Evolutionary conservation across 257 asterid genomes (phyloP).

Genomic region (Plantago elongata): DNA sequence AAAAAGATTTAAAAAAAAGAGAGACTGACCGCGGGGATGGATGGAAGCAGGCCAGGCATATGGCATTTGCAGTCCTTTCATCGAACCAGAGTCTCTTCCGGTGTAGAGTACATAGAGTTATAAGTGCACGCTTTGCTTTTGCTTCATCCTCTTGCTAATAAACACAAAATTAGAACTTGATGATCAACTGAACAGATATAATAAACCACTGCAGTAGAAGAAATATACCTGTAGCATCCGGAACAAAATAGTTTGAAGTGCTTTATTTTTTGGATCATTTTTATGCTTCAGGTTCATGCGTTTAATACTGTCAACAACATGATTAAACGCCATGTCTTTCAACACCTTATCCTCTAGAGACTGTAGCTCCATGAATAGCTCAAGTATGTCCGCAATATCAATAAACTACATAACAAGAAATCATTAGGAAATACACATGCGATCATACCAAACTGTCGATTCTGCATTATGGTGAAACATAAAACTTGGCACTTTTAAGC

Average conservation of each 20-base stretch:
- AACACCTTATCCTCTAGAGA: slow-evolving; percentile 63
- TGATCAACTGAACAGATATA: not conserved
- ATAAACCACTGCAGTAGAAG: slow-evolving; percentile 16
- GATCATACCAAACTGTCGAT: not conserved
- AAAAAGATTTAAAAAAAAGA: not conserved
- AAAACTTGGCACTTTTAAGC: too few species aligned
- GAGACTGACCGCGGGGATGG: slow-evolving; percentile 53
- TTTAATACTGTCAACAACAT: slow-evolving; percentile 58
- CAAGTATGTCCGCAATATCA: slow-evolving; percentile 60
- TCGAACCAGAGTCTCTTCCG: slow-evolving; percentile 87
- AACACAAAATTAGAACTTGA: slow-evolving; percentile 19
- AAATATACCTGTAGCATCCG: slow-evolving; percentile 72
- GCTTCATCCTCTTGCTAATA: slow-evolving; percentile 87
- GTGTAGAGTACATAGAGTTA: slow-evolving; percentile 73
- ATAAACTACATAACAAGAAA: slow-evolving; percentile 41
- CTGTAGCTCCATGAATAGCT: slow-evolving; percentile 88
- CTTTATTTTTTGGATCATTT: slow-evolving; percentile 70
- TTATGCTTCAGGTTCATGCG: slow-evolving; percentile 89
- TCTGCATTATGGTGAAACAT: too few species aligned
- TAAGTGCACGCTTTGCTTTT: slow-evolving; percentile 73
- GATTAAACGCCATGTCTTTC: slow-evolving; percentile 63
- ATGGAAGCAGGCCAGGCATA: slow-evolving; percentile 85
- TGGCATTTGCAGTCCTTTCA: slow-evolving; percentile 90
- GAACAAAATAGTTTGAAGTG: slow-evolving; percentile 71
- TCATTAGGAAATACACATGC: not conserved